Evolutionary conservation across 352 stramenopile genomes (phyloP), one percentile per base, ranked within the genome.

Genomic region (Labyrinthula sp.): DNA sequence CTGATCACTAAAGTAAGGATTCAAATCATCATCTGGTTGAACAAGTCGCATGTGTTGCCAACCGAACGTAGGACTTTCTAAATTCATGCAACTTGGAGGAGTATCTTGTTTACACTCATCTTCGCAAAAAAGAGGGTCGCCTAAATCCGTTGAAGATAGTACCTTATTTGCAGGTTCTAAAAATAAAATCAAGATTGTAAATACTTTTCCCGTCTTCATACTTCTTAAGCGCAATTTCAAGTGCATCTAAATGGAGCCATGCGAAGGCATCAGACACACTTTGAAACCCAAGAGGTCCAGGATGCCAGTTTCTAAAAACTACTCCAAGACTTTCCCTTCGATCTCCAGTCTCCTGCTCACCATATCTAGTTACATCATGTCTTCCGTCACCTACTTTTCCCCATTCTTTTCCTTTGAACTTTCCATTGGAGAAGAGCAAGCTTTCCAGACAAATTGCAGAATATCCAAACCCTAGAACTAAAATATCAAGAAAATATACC

Each of bases 251-350:
- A 28, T 52, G 47, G 8, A 9, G 4, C 14, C 43, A 52, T n/a
- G 40, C 34, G 21, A 52, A 52, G 20, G 38, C 35, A 20, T 52
- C 43, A 12, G 43, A 18, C 23, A 52, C 24, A 20, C 18, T 36
- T 25, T 52, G 43, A 25, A 52, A 52, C 15, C 43, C 43, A n/a
- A 52, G 43, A 22, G 43, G 43, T 18, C 43, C 43, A 9, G 43
- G 43, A 2, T 52, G 43, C 43, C 43, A 52, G 23, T 52, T 52
- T 0, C 43, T n/a, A 22, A 52, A 52, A 6, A 52, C 43, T 2
- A 54, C 35, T 17, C 43, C 43, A 12, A 15, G 12, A 5, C 43
- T 8, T 14, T 33, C 10, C 0, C 43, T n/a, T 3, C 23, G 24
- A 17, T 54, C 8, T n/a, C 43, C 33, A 14, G 28, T 28, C 3